Evolutionary conservation across 2,329 filamentous ascomycete species (phyloP).

Genomic region (Ascocoryne sarcoides): DNA sequence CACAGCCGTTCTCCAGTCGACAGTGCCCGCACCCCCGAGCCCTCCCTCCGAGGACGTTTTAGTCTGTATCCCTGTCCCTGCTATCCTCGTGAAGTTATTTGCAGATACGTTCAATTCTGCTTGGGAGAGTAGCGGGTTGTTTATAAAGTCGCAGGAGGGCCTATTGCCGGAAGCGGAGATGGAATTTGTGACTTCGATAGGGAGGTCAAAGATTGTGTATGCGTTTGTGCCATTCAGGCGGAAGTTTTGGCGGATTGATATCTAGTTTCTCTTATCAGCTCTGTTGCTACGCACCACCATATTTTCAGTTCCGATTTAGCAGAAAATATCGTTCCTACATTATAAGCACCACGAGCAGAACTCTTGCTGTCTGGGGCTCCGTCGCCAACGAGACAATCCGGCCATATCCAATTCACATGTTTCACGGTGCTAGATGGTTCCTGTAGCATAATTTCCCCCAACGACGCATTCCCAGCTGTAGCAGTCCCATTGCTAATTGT

Average conservation of each 20-base stretch:
- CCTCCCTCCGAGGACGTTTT: slow-evolving; percentile 29
- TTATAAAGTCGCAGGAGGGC: slow-evolving; percentile 41
- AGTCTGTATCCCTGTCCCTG: slow-evolving; percentile 19
- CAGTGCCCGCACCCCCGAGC: slow-evolving; percentile 23
- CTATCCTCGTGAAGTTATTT: slow-evolving; percentile 23
- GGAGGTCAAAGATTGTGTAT: slow-evolving; percentile 64
- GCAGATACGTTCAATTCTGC: slow-evolving; percentile 35
- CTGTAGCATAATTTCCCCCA: slow-evolving; percentile 54
- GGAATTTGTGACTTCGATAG: slow-evolving; percentile 58
- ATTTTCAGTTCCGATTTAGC: background rate
- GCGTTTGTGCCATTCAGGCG: slow-evolving; percentile 53
- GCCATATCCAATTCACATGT: slow-evolving; percentile 66
- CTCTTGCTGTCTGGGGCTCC: slow-evolving; percentile 30
- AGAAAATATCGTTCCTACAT: slow-evolving; percentile 29
- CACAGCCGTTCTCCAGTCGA: slow-evolving; percentile 29
- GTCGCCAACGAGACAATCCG: slow-evolving; percentile 56
- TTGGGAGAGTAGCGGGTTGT: slow-evolving; percentile 42
- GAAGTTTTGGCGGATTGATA: slow-evolving; percentile 65
- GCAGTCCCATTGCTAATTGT: slow-evolving; percentile 58
- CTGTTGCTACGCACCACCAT: background rate
- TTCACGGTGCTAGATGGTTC: slow-evolving; percentile 63
- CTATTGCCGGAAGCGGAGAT: slow-evolving; percentile 39
- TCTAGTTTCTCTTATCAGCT: slow-evolving; percentile 34
- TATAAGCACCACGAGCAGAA: slow-evolving; percentile 53
- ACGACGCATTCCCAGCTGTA: slow-evolving; percentile 40